Conservation (phyloP, 2,329 filamentous ascomycete species). For the Elsinoe fawcettii region DNA sequence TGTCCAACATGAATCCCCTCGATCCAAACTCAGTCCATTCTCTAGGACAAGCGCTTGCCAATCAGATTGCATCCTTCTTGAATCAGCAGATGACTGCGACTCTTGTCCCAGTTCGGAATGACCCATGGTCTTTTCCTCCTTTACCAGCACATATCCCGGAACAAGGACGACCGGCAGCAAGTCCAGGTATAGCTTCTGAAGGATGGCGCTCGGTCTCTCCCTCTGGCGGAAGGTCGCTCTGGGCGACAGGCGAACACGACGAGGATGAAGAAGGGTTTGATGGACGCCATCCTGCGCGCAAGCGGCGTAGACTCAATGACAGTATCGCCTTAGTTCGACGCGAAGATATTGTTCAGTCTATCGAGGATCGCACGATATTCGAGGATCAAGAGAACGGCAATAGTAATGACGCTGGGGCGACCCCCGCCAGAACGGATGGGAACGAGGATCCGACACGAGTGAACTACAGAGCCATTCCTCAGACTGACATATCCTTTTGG, state of each 20-base stretch:
- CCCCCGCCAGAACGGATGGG: not conserved
- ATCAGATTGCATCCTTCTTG: constrained; percentile 29
- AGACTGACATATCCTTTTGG: not conserved
- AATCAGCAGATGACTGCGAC: constrained; percentile 19
- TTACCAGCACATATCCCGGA: constrained; percentile 8
- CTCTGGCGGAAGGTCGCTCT: constrained; percentile 17
- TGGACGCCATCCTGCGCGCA: not conserved
- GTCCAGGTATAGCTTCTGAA: not conserved
- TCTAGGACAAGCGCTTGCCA: constrained; percentile 30
- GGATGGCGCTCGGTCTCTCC: not conserved
- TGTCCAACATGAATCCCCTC: constrained; percentile 17
- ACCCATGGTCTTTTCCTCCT: constrained; percentile 17
- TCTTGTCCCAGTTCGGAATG: constrained; percentile 24
- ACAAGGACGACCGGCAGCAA: not conserved
- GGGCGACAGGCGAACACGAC: constrained; percentile 19
- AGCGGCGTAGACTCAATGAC: not conserved
- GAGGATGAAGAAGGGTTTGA: constrained; percentile 3
- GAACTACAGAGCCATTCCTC: not conserved
- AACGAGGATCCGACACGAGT: not conserved
- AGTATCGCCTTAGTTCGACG: not conserved
- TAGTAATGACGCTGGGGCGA: not conserved
- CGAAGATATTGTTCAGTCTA: not conserved
- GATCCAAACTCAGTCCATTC: constrained; percentile 26
- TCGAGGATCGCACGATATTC: not conserved
- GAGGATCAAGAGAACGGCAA: not conserved